Base-by-base conservation (phyloP, 805 yeast species). In the Lipomyces sp. region DNA sequence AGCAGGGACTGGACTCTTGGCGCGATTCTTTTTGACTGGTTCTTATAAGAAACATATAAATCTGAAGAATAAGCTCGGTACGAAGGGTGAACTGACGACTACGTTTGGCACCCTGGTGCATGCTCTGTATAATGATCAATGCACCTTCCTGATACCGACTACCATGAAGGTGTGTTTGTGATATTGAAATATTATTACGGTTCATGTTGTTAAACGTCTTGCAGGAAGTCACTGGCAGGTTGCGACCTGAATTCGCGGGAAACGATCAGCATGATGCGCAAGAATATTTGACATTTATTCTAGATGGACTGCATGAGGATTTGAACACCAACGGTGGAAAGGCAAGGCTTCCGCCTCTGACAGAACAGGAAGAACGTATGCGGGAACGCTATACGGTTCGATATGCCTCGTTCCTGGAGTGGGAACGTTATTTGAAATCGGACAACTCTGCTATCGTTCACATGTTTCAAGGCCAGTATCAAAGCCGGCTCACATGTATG, bases 391-490 rank as follows among this genome's bases (percentile, higher is more conserved):
- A 91, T 73, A 89, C 96, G 0, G 82, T 92, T 1, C 82, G 97
- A 64, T 80, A 90, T 33, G 97, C 97, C 0, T 87, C 97, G 0
- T 85, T 95, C 0, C 85, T 92, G 59, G 97, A 93, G 75, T 93
- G 98, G 98, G 97, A 90, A 73, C 80, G 96, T 64, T 92, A 92
- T 75, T 79, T 91, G 63, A 87, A 86, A 65, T 84, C 90, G 29
- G 92, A 93, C 75, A 87, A 88, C 70, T 91, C 97, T 51, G 82
- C 88, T 0, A 83, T 93, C 32, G 95, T 90, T 1, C 93, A 90
- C 71, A 83, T 86, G 60, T 91, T 91, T 75, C 96, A 91, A 75
- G 98, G 98, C 0, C 98, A 93, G 77, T 90, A 88, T 73, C 83
- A 89, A 59, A 90, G 96, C n/a, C 87, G 85, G 62, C 80, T 93